Percentiles rank a stretch among this genome's conserved stretches.
These are phyloP conservation scores for Pilaira anomala DNA, from an alignment of 192 early-diverging fungal genomes.

Conservation along the genomic window DNA sequence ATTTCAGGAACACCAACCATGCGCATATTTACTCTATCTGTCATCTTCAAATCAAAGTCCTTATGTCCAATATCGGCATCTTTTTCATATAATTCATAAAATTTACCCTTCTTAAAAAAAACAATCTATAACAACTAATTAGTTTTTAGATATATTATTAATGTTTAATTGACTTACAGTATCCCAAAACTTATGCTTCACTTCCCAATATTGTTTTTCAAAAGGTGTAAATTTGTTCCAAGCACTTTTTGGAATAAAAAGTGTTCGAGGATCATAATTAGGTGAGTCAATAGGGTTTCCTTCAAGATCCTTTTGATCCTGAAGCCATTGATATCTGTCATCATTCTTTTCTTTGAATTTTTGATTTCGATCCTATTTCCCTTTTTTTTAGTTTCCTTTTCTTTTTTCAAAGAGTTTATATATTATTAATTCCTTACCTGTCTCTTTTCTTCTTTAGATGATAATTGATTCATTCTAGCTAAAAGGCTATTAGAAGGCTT, in stretches of 20 bases:
- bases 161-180: constrained; percentile 48
- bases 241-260: constrained; percentile 74
- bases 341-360: constrained; percentile 86
- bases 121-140: constrained; percentile 48
- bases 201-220: constrained; percentile 99
- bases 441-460: constrained; percentile 12
- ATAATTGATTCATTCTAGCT: neutral
- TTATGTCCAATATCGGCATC: constrained; percentile 96
- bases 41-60: constrained; percentile 94
- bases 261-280: constrained; percentile 90
- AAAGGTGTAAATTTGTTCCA: constrained; percentile 91
- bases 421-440: neutral
- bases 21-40: constrained; percentile 96
- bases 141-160: neutral
- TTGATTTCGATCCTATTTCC: constrained; percentile 44
- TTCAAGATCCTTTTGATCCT: constrained; percentile 76
- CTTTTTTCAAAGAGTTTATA: neutral
- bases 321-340: constrained; percentile 83
- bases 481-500: neutral
- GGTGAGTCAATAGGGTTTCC: constrained; percentile 60
- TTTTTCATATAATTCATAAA: constrained; percentile 97
- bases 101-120: constrained; percentile 99
- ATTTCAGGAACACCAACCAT: constrained; percentile 98
- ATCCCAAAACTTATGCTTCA: constrained; percentile 92
- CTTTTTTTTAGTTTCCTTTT: neutral